A percentile compares a stretch with the other conserved stretches of the same genome.
Evolutionary conservation across 352 stramenopile genomes (phyloP).

Genomic region (Halophytophthora batemanensis): DNA sequence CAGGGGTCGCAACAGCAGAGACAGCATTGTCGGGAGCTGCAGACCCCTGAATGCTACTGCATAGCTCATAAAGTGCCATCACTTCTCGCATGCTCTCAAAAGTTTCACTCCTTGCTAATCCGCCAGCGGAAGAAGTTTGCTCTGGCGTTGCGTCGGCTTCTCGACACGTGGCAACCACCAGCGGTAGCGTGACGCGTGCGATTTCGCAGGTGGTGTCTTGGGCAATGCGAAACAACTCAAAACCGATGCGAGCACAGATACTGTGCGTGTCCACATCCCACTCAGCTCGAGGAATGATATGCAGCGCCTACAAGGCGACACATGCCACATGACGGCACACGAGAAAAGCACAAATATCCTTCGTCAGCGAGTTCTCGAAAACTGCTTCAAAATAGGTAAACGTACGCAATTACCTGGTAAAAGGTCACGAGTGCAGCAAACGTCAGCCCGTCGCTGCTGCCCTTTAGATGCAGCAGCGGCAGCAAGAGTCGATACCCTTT

Average conservation of each 20-base stretch:
- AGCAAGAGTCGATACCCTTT: conserved; percentile 69
- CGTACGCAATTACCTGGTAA: conserved; percentile 36
- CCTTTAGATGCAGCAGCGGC: conserved; percentile 58
- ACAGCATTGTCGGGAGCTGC: conserved; percentile 1
- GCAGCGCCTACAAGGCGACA: conserved; percentile 12
- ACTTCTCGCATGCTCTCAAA: conserved; percentile 22
- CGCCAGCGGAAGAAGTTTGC: background rate
- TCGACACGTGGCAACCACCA: conserved; percentile 12
- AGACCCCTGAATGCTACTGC: conserved; percentile 1
- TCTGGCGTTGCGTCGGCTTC: background rate
- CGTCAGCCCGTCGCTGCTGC: conserved; percentile 30
- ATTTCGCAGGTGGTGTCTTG: conserved; percentile 22
- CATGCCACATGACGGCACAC: too few species aligned
- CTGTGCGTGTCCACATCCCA: conserved; percentile 54
- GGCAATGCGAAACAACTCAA: conserved; percentile 57
- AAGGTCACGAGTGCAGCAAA: conserved; percentile 55
- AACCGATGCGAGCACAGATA: conserved; percentile 49
- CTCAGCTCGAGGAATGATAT: conserved; percentile 17
- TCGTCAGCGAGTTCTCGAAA: too few species aligned
- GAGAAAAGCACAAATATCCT: background rate
- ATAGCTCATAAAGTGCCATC: conserved; percentile 19
- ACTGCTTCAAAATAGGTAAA: too few species aligned
- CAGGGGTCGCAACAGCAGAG: background rate
- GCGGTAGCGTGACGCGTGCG: conserved; percentile 15
- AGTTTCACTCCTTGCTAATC: conserved; percentile 2